Conservation (phyloP, 371 early-diverging fungal genomes). For the Mortierella sp. region DNA sequence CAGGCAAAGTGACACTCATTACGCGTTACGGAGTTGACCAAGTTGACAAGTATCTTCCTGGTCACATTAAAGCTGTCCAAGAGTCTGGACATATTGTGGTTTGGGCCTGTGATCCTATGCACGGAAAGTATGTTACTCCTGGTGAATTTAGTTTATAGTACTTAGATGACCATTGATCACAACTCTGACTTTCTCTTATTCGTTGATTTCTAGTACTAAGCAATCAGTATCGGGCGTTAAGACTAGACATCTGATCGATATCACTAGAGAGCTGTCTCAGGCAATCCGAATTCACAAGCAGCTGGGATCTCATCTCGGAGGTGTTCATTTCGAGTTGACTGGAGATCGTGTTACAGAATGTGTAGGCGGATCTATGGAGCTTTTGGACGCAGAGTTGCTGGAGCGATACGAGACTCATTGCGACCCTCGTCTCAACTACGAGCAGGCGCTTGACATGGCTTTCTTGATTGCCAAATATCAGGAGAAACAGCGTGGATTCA, state of each 20-base stretch:
- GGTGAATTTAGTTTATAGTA: neutral
- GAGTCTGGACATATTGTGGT: slow-evolving; percentile 88
- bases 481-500: slow-evolving; percentile 69
- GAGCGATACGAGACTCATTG: slow-evolving; percentile 96
- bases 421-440: slow-evolving; percentile 95
- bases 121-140: slow-evolving; percentile 79
- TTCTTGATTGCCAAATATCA: slow-evolving; percentile 93
- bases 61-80: slow-evolving; percentile 91
- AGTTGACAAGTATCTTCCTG: slow-evolving; percentile 85
- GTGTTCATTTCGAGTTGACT: slow-evolving; percentile 97
- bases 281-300: slow-evolving; percentile 88
- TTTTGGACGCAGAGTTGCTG: slow-evolving; percentile 82
- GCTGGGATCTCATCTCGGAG: slow-evolving; percentile 82
- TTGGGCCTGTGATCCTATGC: slow-evolving; percentile 98
- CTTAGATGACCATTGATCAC: neutral
- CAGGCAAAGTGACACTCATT: slow-evolving; percentile 95
- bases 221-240: slow-evolving; percentile 85
- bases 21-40: slow-evolving; percentile 93
- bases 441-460: slow-evolving; percentile 96
- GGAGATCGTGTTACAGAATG: slow-evolving; percentile 96
- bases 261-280: slow-evolving; percentile 82
- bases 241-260: slow-evolving; percentile 91
- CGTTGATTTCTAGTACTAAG: slow-evolving; percentile 71
- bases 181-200: neutral
- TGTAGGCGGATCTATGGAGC: slow-evolving; percentile 95